Evolutionary conservation across 83 land plant genomes (phyloP), one percentile per base, ranked within the genome.

Genomic region (Picea abies): DNA sequence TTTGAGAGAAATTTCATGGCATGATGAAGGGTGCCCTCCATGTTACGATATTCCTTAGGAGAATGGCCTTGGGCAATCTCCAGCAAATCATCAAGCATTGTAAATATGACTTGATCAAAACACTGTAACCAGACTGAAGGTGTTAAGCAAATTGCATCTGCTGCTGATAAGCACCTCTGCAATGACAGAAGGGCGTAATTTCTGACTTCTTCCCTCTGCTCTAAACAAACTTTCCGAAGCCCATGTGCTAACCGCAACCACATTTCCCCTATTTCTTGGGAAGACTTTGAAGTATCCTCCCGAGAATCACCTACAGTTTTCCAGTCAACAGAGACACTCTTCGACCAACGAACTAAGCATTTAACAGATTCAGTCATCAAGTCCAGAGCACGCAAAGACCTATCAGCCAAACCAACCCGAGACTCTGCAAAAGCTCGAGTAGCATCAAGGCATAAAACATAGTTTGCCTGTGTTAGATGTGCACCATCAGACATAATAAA

Each of bases 131-230:
- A 96, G 29, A 88, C 71, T 17, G 89, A 64, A 22, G 94, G 86
- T 5, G 94, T 44, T 61, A 97, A 87, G 20, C 76, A 79, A 73
- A 97, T 83, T 69, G 83, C 91, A 39, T 97, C 97, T 25, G 90
- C 95, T 44, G 93, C 95, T 11, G 88, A 79, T 81, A 96, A 76
- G 88, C 97, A 92, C 41, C 84, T 88, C 85, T 93, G 93, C 86
- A 96, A 81, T 11, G 89, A 96, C n/a, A 87, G 25, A n/a, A 96
- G 81, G 23, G 99, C 99, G 83, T 94, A 87, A 73, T 97, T 96
- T 69, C 99, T 88, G 41, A 97, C 99, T 76, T 97, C 99, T 86
- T 97, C 99, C 76, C 99, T 90, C 79, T 93, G 99, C 72, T 97
- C 99, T 65, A 92, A 79, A 85, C 98, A 94, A 62, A 94, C 89